Conservation (phyloP, 2,329 filamentous ascomycete genomes). For the Hymenotorrendiella dingleyae region DNA sequence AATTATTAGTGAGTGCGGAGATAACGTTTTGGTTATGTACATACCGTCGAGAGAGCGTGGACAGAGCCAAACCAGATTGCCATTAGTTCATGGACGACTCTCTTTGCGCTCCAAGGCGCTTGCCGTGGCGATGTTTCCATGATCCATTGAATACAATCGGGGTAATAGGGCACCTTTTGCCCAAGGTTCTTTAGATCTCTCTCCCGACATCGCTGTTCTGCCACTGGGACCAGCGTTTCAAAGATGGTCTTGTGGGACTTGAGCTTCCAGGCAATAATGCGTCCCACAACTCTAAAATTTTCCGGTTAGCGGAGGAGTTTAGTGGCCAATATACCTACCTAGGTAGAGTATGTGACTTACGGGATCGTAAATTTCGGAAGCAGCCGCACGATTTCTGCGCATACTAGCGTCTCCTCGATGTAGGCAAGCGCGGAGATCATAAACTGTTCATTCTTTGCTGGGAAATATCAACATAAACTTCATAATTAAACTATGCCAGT, state of each 20-base stretch:
- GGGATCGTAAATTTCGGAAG: conserved; percentile 3
- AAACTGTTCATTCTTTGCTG: conserved; percentile 4
- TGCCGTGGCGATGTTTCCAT: conserved; percentile 6
- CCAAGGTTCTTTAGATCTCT: conserved; percentile 1
- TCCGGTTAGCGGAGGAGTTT: too few relatives aligned
- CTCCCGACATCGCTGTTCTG: conserved; percentile 1
- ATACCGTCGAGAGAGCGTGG: conserved; percentile 7
- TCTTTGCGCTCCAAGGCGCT: conserved; percentile 5
- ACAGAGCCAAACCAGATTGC: conserved; percentile 14
- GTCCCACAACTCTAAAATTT: conserved; percentile 8
- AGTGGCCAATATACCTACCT: too few relatives aligned
- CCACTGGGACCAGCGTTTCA: conserved; percentile 3
- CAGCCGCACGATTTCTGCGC: conserved; percentile 6
- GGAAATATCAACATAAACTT: neutral
- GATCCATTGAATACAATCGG: conserved; percentile 14
- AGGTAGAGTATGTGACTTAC: conserved; percentile 1
- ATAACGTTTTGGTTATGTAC: too few relatives aligned
- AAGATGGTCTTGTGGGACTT: conserved; percentile 3
- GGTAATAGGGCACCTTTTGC: neutral
- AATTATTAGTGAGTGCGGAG: neutral
- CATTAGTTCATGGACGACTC: conserved; percentile 10
- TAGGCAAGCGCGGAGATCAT: conserved; percentile 3
- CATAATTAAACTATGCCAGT: neutral
- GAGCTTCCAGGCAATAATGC: conserved; percentile 1
- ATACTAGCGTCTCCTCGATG: conserved; percentile 6